Evolutionary conservation across 257 asterid genomes (phyloP).

Genomic region (Solanum dulcamara): DNA sequence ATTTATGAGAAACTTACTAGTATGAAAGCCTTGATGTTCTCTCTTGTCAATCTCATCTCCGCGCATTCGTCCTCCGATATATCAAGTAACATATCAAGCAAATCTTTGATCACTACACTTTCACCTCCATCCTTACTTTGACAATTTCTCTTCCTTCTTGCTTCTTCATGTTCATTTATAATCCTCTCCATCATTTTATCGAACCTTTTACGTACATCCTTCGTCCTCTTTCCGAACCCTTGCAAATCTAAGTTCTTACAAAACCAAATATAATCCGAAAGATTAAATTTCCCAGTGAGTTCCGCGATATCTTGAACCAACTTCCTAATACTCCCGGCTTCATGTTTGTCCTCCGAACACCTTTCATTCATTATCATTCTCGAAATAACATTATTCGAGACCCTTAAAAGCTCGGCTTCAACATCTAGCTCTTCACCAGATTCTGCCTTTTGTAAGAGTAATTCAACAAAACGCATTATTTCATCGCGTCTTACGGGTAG

Average conservation of each 20-base stretch:
- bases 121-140: background rate
- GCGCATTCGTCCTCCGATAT: slow-evolving; percentile 41
- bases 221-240: slow-evolving; percentile 43
- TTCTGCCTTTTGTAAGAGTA: slow-evolving; percentile 11
- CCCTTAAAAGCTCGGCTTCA: slow-evolving; percentile 43
- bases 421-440: slow-evolving; percentile 30
- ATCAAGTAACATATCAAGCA: slow-evolving; percentile 56
- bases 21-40: slow-evolving; percentile 63
- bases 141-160: slow-evolving; percentile 15
- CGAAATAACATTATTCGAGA: slow-evolving; percentile 46
- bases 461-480: slow-evolving; percentile 11
- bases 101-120: slow-evolving; percentile 23
- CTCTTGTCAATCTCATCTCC: slow-evolving; percentile 34
- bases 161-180: slow-evolving; percentile 35
- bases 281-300: slow-evolving; percentile 46
- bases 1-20: slow-evolving; percentile 26
- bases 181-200: slow-evolving; percentile 59
- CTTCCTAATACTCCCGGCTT: slow-evolving; percentile 40
- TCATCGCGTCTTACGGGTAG: slow-evolving; percentile 47
- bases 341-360: slow-evolving; percentile 40
- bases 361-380: slow-evolving; percentile 56
- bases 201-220: slow-evolving; percentile 31
- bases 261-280: slow-evolving; percentile 53
- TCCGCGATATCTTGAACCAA: slow-evolving; percentile 41
- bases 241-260: slow-evolving; percentile 65